Evolutionary conservation across 495 filamentous ascomycete genomes (phyloP).

Genomic region (Lophiotrema nucula): DNA sequence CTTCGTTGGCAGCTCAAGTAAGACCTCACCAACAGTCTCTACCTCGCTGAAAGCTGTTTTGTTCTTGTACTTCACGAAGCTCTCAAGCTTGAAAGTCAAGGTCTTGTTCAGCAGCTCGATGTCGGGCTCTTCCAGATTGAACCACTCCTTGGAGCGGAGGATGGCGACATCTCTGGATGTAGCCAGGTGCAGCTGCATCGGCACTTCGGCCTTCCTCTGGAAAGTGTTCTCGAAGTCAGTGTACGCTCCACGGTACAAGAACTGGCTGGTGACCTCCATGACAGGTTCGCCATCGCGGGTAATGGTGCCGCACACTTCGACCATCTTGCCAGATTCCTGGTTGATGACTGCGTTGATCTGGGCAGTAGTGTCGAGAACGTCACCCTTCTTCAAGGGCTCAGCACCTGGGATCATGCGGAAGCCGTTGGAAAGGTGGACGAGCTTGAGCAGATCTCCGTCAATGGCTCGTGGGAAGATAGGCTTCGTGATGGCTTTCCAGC

Average conservation of each 20-base stretch:
- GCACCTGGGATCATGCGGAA: conserved; percentile 98
- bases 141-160: conserved; percentile 95
- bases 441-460: conserved; percentile 89
- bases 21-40: conserved; percentile 87
- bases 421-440: conserved; percentile 92
- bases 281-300: conserved; percentile 80
- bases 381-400: conserved; percentile 88
- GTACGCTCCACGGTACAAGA: conserved; percentile 91
- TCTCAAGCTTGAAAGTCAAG: conserved; percentile 93
- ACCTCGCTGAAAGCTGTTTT: conserved; percentile 88
- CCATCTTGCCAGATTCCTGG: conserved; percentile 98
- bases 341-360: conserved; percentile 98
- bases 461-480: conserved; percentile 95
- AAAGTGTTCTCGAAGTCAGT: conserved; percentile 96
- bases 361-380: conserved; percentile 87
- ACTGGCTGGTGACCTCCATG: conserved; percentile 98
- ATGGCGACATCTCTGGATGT: conserved; percentile 90
- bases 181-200: conserved; percentile 86
- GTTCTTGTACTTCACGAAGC: conserved; percentile 90
- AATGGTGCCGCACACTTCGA: conserved; percentile 96
- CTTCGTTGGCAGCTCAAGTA: conserved; percentile 94
- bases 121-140: conserved; percentile 75
- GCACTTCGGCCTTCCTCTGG: conserved; percentile 92
- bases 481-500: conserved; percentile 98
- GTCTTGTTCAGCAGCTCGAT: conserved; percentile 87